Base-by-base conservation (phyloP, 192 early-diverging fungal species). In the Rhizophagus sp. region DNA sequence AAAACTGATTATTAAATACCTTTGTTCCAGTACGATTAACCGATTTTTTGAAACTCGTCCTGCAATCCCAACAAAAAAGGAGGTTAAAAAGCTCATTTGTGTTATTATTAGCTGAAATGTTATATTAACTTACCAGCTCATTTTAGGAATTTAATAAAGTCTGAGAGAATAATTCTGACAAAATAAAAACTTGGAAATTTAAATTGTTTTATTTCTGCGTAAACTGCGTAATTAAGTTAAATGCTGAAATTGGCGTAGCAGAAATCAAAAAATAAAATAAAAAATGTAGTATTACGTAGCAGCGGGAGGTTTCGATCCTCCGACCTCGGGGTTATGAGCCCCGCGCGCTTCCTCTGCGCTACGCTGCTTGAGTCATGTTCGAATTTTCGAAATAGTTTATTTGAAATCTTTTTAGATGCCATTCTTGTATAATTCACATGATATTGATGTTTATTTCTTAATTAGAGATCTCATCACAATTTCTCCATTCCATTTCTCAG, bases 241-340 rank as follows among this genome's bases (percentile, higher is more conserved):
- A 4, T 36, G 34, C 39, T 41, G 44, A 11, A 47, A 12, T 47
- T 47, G 44, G 44, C 44, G 44, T 47, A 47, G 44, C 11, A 47
- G 11, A 47, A 47, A 41, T 41, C 34, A 30, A 30, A 44, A 44
- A 44, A 7, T 39, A 65, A 76, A 85, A 75, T 30, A 72, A 72
- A 72, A 47, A 72, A 30, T 30, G 1, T 30, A 30, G 30, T 30
- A 30, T 30, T 30, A 41, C 74, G 33, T 92, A 91, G 91, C 91
- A 87, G 81, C 86, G 87, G 88, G 82, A 83, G 84, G 93, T 92
- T 92, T 94, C 89, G 91, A 94, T 94, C 93, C 84, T 84, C 84
- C 89, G 93, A 91, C 93, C 91, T 94, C 88, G 87, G 91, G 91
- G 92, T 94, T 93, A 94, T 94, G 92, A 91, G 93, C 93, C 93